Conservation (phyloP, 345 rosid genomes). For the Citrus cavaleriei region DNA sequence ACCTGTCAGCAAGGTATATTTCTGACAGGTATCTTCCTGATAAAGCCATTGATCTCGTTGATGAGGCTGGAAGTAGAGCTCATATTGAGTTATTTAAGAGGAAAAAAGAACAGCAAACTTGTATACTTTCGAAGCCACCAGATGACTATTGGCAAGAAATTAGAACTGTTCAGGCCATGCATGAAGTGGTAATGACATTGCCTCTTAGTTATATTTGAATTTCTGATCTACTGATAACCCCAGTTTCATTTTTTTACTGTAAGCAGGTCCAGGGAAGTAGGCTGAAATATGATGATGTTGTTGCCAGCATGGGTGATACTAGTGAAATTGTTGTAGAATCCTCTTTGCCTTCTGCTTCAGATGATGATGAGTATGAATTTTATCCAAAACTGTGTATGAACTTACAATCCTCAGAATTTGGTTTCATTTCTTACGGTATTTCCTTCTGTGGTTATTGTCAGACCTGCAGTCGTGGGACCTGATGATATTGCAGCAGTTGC, state of each 20-base stretch:
- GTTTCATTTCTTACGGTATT: constrained; percentile 2
- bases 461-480: constrained; percentile 72
- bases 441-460: constrained; percentile 36
- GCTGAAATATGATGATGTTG: constrained; percentile 38
- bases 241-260: constrained; percentile 13
- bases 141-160: constrained; percentile 98
- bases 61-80: constrained; percentile 98
- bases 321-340: constrained; percentile 50
- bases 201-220: background rate
- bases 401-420: background rate
- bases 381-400: constrained; percentile 11
- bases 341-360: constrained; percentile 43
- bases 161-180: constrained; percentile 94
- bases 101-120: constrained; percentile 74
- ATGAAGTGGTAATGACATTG: constrained; percentile 69
- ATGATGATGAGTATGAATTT: constrained; percentile 57
- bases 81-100: constrained; percentile 73
- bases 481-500: constrained; percentile 95
- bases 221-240: constrained; percentile 14
- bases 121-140: constrained; percentile 79
- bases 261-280: constrained; percentile 63
- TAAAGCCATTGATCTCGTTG: constrained; percentile 97
- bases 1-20: constrained; percentile 79
- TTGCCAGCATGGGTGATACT: constrained; percentile 37
- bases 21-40: constrained; percentile 95